Evolutionary conservation across 768 basidiomycete species (phyloP), one percentile per base, ranked within the genome.

Genomic region (Termitomyces sp.): DNA sequence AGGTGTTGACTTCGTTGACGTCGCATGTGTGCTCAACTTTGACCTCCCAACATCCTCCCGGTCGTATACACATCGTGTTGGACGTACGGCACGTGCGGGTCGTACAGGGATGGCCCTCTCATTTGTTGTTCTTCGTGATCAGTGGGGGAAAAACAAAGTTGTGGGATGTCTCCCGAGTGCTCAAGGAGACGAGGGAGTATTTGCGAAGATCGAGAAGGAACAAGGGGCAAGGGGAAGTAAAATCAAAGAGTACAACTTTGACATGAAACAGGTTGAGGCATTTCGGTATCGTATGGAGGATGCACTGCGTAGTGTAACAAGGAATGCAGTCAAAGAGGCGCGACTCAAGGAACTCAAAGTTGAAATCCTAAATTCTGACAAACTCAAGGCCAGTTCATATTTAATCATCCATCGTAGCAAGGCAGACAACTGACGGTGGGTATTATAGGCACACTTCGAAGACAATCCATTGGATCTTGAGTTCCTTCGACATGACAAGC

Each of bases 251-350:
- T 99, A 96, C 72, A 81, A 86, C 38, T 98, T 98, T 65, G 94
- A 97, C 59, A 90, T 90, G 87, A 91, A 86, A 68, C 90, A 97
- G 76, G 93, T 98, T 20, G 95, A 99, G 65, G 94, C 92, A 22
- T 99, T 99, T 75, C 77, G 95, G 67, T 99, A 99, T 74, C 82
- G 97, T 49, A 98, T 98, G 96, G 92, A 96, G 67, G 97, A 98
- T 67, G 97, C 93, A 1, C 68, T 98, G 65, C 79, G 92, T 62
- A 83, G 87, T 47, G 94, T 97, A 10, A 98, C 97, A 55, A 81
- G 87, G 63, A 87, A 83, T 56, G 85, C 88, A 7, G 85, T 98
- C 60, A 83, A 87, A 62, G 96, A 99, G 71, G 97, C 97, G 2
- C 77, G 94, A 64, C 79, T 97, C 47, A 96, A 95, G 71, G 96